A percentile compares a stretch with the other conserved stretches of the same genome.
phyloP scores from a whole-genome alignment of 805 yeast genomes.

The Hanseniaspora taiwanica region DNA sequence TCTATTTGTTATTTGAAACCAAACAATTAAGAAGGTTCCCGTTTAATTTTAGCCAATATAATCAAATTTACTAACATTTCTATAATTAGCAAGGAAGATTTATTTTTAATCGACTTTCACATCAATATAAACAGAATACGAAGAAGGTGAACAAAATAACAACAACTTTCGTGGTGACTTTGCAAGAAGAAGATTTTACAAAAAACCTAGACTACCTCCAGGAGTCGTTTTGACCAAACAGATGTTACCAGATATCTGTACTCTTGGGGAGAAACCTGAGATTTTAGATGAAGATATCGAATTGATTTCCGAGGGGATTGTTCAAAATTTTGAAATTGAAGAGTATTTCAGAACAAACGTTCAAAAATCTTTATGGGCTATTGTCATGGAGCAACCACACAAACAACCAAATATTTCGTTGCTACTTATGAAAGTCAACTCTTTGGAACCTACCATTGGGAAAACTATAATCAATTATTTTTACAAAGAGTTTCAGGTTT shows the following conservation, averaged over 20 bases:
- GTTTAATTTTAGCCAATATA: no score
- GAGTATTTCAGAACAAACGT: constrained; percentile 46
- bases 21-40: no score
- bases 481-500: constrained; percentile 43
- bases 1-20: no score
- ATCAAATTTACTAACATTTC: no score
- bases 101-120: no score
- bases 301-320: constrained; percentile 53
- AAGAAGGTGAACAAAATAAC: constrained; percentile 17
- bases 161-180: constrained; percentile 16
- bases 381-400: constrained; percentile 81
- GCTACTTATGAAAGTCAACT: constrained; percentile 51
- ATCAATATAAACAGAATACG: constrained; percentile 9
- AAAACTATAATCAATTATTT: constrained; percentile 55
- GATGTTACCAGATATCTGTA: constrained; percentile 37
- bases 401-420: constrained; percentile 64
- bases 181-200: constrained; percentile 18
- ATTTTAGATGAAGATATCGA: constrained; percentile 50
- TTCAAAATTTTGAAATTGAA: constrained; percentile 50
- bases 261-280: constrained; percentile 42
- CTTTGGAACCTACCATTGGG: constrained; percentile 52
- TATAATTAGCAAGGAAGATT: no score
- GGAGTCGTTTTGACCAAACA: constrained; percentile 33
- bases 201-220: constrained; percentile 30
- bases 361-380: constrained; percentile 51